Evolutionary conservation across 1,139 yeast species (phyloP).

Genomic region (Nakaseomyces uthaithaninus): DNA sequence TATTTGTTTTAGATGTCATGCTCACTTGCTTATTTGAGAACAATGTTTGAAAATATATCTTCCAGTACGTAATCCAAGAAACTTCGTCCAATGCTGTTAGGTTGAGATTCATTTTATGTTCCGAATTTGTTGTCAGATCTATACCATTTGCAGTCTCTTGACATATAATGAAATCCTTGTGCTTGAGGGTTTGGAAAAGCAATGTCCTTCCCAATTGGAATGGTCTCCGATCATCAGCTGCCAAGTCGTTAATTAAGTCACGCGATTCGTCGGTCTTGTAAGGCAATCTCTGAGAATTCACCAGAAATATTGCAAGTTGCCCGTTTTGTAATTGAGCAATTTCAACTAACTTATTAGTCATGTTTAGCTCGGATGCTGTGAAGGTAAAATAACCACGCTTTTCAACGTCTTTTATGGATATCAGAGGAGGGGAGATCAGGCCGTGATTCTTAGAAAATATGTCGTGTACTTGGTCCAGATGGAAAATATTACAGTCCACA

Average conservation of each 20-base stretch:
- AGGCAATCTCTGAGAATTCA: conserved; percentile 21
- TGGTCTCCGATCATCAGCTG: conserved; percentile 8
- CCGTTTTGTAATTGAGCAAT: conserved; percentile 22
- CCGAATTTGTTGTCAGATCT: conserved; percentile 14
- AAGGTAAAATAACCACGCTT: conserved; percentile 18
- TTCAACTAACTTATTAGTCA: conserved; percentile 26
- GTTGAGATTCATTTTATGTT: conserved; percentile 14
- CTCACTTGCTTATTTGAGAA: conserved; percentile 7
- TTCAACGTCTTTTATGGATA: conserved; percentile 13
- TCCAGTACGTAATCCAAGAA: conserved; percentile 21
- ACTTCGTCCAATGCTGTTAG: conserved; percentile 15
- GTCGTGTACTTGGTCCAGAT: conserved; percentile 6
- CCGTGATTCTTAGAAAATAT: conserved; percentile 14
- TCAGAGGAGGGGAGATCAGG: conserved; percentile 13
- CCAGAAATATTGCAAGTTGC: conserved; percentile 33
- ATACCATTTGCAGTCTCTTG: conserved; percentile 10
- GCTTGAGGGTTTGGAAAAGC: conserved; percentile 32
- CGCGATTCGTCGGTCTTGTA: conserved; percentile 5
- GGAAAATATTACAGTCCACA: conserved; percentile 11
- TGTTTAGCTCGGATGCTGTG: conserved; percentile 10
- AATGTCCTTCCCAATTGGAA: conserved; percentile 30
- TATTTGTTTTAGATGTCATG: background rate
- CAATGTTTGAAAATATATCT: conserved; percentile 11
- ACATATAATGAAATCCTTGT: conserved; percentile 26
- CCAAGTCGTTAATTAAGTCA: conserved; percentile 12